phyloP scores from a whole-genome alignment of 345 rosid genomes.

The Clarkia xantiana region DNA sequence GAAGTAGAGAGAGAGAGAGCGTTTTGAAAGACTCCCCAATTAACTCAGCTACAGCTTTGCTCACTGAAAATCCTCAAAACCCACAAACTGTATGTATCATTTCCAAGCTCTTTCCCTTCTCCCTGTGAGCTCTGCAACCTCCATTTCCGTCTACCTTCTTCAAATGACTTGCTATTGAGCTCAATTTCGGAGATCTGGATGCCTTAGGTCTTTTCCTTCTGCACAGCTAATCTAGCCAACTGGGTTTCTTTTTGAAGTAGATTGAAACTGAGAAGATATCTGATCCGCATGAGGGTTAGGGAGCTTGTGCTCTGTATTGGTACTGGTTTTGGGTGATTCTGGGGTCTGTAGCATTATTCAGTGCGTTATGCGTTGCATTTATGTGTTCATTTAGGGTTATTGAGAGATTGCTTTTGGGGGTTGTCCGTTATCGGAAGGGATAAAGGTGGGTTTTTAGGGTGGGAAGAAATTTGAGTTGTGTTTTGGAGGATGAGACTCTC shows the following conservation, averaged over 20 bases:
- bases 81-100: constrained; percentile 4
- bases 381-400: constrained; percentile 7
- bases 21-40: constrained; percentile 6
- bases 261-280: constrained; percentile 10
- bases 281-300: constrained; percentile 15
- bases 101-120: constrained; percentile 4
- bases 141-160: neutral
- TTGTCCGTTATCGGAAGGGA: neutral
- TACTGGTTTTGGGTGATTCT: constrained; percentile 16
- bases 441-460: constrained; percentile 2
- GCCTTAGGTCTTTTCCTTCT: too few relatives aligned
- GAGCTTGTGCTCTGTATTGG: constrained; percentile 12
- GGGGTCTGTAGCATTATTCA: neutral
- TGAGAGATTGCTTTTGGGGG: neutral
- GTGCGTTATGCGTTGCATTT: too few relatives aligned
- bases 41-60: constrained; percentile 6
- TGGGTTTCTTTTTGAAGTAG: neutral
- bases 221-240: neutral
- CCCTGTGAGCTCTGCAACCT: neutral
- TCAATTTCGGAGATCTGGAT: constrained; percentile 2
- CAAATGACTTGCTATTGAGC: neutral
- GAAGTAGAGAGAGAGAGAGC: constrained; percentile 6
- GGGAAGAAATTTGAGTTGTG: constrained; percentile 7
- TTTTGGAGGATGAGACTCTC: constrained; percentile 35
- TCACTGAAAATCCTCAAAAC: constrained; percentile 10